phyloP scores from a whole-genome alignment of 352 stramenopile species.

The Globisporangium cystogenes region DNA sequence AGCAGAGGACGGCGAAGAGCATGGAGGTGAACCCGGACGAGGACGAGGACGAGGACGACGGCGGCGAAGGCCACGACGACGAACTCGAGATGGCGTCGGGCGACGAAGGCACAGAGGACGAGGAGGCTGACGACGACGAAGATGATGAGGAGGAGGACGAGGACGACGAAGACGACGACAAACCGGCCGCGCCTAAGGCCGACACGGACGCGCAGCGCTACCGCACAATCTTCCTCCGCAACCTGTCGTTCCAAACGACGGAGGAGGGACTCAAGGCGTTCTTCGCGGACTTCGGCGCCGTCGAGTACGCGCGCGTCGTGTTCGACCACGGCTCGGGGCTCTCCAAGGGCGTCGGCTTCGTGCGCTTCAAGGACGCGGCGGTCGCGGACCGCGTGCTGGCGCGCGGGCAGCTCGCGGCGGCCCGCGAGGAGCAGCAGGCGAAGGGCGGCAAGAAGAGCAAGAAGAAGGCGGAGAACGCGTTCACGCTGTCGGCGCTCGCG shows the following conservation, averaged over 20 bases:
- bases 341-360: slow-evolving; percentile 82
- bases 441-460: slow-evolving; percentile 50
- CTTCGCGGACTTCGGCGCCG: slow-evolving; percentile 61
- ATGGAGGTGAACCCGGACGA: slow-evolving; percentile 17
- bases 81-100: slow-evolving; percentile 46
- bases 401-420: slow-evolving; percentile 31
- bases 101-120: slow-evolving; percentile 33
- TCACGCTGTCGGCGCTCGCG: slow-evolving; percentile 59
- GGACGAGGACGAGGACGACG: slow-evolving; percentile 37
- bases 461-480: slow-evolving; percentile 44
- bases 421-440: slow-evolving; percentile 37
- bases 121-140: slow-evolving; percentile 15
- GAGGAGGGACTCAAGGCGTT: slow-evolving; percentile 67
- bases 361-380: slow-evolving; percentile 61
- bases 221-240: slow-evolving; percentile 83
- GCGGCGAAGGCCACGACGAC: slow-evolving; percentile 30
- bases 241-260: slow-evolving; percentile 80
- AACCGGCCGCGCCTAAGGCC: slow-evolving; percentile 25
- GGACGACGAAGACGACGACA: slow-evolving; percentile 23
- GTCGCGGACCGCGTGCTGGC: slow-evolving; percentile 52
- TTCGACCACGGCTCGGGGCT: slow-evolving; percentile 74
- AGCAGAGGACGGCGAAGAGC: slow-evolving; percentile 44
- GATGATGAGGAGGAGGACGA: slow-evolving; percentile 18
- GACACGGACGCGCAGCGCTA: slow-evolving; percentile 73
- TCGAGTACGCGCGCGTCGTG: slow-evolving; percentile 81